Evolutionary conservation across 768 basidiomycete genomes (phyloP), one percentile per base, ranked within the genome.

Genomic region (Kwoniella sp.): DNA sequence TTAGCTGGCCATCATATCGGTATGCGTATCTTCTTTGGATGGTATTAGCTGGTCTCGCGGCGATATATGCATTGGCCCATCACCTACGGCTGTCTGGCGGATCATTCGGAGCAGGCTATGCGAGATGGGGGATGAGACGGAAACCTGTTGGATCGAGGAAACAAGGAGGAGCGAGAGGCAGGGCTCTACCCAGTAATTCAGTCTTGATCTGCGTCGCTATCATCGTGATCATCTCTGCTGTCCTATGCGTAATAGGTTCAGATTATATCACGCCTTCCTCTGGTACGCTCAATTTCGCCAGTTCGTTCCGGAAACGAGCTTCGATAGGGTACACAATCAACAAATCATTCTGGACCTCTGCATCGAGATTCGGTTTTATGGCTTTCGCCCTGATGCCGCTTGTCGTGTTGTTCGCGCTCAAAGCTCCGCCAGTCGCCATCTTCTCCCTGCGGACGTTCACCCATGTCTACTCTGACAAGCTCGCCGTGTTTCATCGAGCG

Each of bases 381-480:
- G 85, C 88, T 0, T 90, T 90, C 71, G 85, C 88, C 1, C 83
- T 90, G 27, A 81, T 89, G 51, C 90, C 90, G 0, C 83, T 91
- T 8, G 87, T 85, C 58, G 81, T 90, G 62, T 82, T 89, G 15
- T 83, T 90, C 65, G 88, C 87, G 9, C 83, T 91, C 76, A 91
- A 80, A 87, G 74, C 83, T 83, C 29, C 80, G 19, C 72, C 90
- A 0, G 87, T 90, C 70, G 89, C 89, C 60, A 71, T 90, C 53
- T 85, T 90, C 68, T 85, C 90, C 52, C 78, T 87, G 57, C 83
- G 86, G 0, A 85, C 84, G 66, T 81, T 86, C 61, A 84, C 84
- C 44, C 86, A 88, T 58, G 68, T 90, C n/a, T 84, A 86, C 69
- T 88, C 88, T 70, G 90, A 91, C 82, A 89, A 89, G 74, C 84